These are phyloP conservation scores for Coniochaeta ligniaria DNA, from an alignment of 2,329 filamentous ascomycete genomes.

Conservation along the genomic window DNA sequence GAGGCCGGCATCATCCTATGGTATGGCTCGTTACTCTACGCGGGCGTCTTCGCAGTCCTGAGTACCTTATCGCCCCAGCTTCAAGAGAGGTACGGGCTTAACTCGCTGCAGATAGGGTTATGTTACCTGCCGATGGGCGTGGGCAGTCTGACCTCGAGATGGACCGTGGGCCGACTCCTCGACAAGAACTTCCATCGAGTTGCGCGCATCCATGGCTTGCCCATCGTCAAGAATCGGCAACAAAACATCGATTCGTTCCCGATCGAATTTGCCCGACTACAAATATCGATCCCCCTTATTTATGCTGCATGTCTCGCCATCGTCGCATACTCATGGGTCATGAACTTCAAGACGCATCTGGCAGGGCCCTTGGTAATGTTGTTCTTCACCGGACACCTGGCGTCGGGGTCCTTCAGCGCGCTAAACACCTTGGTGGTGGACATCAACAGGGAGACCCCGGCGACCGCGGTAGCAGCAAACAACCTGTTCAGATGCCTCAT, in stretches of 20 bases:
- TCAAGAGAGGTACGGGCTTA: background rate
- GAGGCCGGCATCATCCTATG: background rate
- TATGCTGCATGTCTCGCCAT: background rate
- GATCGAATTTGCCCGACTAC: background rate
- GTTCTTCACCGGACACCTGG: background rate
- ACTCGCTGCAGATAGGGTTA: background rate
- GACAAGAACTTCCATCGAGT: background rate
- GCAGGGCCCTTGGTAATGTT: background rate
- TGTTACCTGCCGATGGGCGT: background rate
- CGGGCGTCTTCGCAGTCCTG: background rate
- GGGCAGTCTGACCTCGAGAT: background rate
- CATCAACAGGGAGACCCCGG: background rate
- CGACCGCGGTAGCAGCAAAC: background rate
- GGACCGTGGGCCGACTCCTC: background rate
- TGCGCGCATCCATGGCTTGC: background rate
- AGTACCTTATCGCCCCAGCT: background rate
- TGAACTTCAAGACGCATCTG: background rate
- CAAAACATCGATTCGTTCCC: background rate
- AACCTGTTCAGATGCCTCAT: background rate
- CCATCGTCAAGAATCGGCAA: background rate
- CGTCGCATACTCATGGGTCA: background rate
- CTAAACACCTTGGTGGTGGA: background rate
- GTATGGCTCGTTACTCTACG: too few species aligned
- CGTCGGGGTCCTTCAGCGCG: background rate
- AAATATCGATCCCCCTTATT: background rate